Conservation (phyloP, 345 rosid species). For the Euclidium syriacum region DNA sequence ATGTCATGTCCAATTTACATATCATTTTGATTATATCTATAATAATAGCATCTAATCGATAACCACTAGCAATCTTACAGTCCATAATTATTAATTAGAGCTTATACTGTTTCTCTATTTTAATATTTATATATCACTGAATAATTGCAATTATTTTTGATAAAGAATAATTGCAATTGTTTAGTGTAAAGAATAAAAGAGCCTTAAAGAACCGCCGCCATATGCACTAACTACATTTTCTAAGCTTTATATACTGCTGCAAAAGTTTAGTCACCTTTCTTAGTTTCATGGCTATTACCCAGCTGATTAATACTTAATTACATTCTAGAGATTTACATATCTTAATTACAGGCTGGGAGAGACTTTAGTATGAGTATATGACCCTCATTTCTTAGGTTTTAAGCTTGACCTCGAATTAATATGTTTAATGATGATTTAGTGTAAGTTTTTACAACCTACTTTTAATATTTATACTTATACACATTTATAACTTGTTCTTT, state of each 20-base stretch:
- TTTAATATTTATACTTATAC: too few relatives aligned
- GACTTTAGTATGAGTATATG: background rate
- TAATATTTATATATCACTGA: conserved; percentile 3
- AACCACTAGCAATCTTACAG: background rate
- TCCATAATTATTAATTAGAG: conserved; percentile 5
- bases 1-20: too few relatives aligned
- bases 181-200: background rate
- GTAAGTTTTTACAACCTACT: too few relatives aligned
- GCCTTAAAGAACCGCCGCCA: conserved; percentile 30
- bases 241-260: background rate
- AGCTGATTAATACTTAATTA: background rate
- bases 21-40: too few relatives aligned
- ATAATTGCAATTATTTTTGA: background rate
- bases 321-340: background rate
- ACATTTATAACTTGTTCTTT: too few relatives aligned
- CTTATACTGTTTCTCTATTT: background rate
- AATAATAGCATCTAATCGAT: conserved; percentile 4
- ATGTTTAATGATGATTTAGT: too few relatives aligned
- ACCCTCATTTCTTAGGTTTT: background rate
- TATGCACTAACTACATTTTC: conserved; percentile 21
- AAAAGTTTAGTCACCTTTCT: background rate
- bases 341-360: background rate
- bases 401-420: too few relatives aligned
- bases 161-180: conserved; percentile 6
- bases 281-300: background rate